Percentiles rank a stretch among this genome's conserved stretches.
Conservation (phyloP, 179 eudicot species). For the Camellia oleifera region DNA sequence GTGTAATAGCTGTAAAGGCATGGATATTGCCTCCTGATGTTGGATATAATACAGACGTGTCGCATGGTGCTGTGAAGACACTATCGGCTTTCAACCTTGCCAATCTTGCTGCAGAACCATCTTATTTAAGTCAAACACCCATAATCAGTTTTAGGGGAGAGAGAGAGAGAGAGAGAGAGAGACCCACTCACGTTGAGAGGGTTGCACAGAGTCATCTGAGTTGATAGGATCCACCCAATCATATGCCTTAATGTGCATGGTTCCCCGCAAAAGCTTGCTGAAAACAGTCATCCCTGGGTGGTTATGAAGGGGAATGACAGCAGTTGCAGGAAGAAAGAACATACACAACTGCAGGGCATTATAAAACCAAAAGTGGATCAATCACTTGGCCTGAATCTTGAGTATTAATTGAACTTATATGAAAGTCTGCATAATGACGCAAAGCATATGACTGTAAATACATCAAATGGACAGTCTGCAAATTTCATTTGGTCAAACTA, state of each 20-base stretch:
- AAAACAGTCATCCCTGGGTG: constrained; percentile 83
- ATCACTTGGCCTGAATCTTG: background rate
- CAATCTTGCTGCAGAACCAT: constrained; percentile 41
- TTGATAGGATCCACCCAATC: constrained; percentile 48
- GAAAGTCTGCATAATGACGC: background rate
- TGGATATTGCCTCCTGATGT: constrained; percentile 78
- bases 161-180: background rate
- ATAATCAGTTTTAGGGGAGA: background rate
- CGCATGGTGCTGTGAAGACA: constrained; percentile 55
- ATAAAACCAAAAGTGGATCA: background rate
- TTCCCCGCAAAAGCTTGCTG: constrained; percentile 64
- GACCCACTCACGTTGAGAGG: constrained; percentile 32
- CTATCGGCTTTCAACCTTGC: constrained; percentile 46
- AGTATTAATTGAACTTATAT: background rate
- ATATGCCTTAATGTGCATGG: constrained; percentile 61
- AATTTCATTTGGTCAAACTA: background rate
- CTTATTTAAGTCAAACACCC: background rate
- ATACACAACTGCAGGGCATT: constrained; percentile 37
- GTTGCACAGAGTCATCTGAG: constrained; percentile 16
- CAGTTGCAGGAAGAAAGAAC: constrained; percentile 69
- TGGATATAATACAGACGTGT: constrained; percentile 63
- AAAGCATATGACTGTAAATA: background rate
- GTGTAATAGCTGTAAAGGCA: constrained; percentile 63
- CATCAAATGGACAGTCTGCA: too few species aligned
- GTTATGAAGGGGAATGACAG: constrained; percentile 70